A percentile compares a stretch with the other conserved stretches of the same genome.
Conservation (phyloP, 2,329 filamentous ascomycete genomes). For the Chaetomiaceae sp. region DNA sequence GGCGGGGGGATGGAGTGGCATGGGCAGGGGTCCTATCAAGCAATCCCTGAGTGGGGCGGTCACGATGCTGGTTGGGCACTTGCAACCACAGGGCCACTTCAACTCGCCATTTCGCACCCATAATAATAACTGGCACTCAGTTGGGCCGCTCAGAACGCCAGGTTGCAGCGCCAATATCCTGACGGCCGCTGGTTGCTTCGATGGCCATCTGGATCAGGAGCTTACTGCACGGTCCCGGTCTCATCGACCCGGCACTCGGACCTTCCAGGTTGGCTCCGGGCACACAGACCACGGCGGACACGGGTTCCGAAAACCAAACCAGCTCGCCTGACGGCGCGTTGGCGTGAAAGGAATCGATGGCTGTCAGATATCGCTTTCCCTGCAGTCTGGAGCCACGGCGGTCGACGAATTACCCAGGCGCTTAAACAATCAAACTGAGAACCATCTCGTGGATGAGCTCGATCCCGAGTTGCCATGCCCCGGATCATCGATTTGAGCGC, state of each 20-base stretch:
- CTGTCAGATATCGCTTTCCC: no score
- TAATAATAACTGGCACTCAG: neutral
- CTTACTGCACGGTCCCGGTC: no score
- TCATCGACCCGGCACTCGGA: no score
- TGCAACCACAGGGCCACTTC: neutral
- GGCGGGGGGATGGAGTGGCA: conserved; percentile 6
- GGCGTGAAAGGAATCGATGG: no score
- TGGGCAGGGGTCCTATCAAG: conserved; percentile 9
- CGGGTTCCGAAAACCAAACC: no score
- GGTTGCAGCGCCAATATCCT: neutral
- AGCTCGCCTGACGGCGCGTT: no score
- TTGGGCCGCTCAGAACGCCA: conserved; percentile 13
- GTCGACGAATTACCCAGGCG: neutral
- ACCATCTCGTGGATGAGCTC: neutral
- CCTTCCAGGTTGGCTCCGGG: no score
- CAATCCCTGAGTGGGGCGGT: conserved; percentile 10
- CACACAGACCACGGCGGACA: no score
- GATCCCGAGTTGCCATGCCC: neutral
- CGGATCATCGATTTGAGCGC: neutral
- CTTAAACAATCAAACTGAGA: conserved; percentile 1
- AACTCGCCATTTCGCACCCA: neutral
- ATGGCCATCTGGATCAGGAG: no score
- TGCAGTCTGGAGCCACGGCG: no score
- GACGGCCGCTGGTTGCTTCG: no score
- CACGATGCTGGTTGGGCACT: conserved; percentile 9